Percentiles rank a stretch among this genome's conserved stretches.
Evolutionary conservation across 2,329 filamentous ascomycete species (phyloP).

Genomic region (Aspergillus melleus): DNA sequence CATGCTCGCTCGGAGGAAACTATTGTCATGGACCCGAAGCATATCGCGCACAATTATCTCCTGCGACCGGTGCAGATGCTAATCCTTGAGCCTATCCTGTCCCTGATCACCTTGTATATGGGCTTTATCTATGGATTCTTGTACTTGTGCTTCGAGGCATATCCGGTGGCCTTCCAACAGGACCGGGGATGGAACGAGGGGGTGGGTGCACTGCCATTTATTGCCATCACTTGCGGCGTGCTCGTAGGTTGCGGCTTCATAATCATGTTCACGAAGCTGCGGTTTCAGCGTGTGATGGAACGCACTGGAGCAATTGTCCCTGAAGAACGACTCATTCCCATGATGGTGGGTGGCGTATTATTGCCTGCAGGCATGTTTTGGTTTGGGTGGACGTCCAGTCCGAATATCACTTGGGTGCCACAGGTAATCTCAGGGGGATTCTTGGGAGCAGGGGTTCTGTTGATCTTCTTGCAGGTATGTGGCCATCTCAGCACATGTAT

Average conservation of each 20-base stretch:
- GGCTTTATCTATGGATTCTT: conserved; percentile 35
- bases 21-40: conserved; percentile 30
- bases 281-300: conserved; percentile 25
- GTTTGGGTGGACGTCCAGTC: not conserved
- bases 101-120: conserved; percentile 45
- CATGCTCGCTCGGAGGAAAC: conserved; percentile 45
- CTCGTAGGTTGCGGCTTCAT: conserved; percentile 30
- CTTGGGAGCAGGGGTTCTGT: not conserved
- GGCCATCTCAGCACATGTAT: not conserved
- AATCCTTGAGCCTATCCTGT: conserved; percentile 45
- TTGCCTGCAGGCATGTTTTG: conserved; percentile 2
- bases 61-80: conserved; percentile 45
- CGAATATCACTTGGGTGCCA: not conserved
- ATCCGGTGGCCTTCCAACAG: conserved; percentile 40
- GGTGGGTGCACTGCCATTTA: conserved; percentile 47
- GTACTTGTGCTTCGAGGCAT: conserved; percentile 35
- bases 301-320: conserved; percentile 20
- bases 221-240: conserved; percentile 49
- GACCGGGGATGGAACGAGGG: conserved; percentile 45
- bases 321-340: conserved; percentile 25
- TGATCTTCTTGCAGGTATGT: conserved; percentile 26
- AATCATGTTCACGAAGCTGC: conserved; percentile 31
- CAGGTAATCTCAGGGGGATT: not conserved
- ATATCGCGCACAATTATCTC: conserved; percentile 42
- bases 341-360: not conserved